Evolutionary conservation across 148 eudicot species (phyloP).

Genomic region (Tetragonia tetragonoides): DNA sequence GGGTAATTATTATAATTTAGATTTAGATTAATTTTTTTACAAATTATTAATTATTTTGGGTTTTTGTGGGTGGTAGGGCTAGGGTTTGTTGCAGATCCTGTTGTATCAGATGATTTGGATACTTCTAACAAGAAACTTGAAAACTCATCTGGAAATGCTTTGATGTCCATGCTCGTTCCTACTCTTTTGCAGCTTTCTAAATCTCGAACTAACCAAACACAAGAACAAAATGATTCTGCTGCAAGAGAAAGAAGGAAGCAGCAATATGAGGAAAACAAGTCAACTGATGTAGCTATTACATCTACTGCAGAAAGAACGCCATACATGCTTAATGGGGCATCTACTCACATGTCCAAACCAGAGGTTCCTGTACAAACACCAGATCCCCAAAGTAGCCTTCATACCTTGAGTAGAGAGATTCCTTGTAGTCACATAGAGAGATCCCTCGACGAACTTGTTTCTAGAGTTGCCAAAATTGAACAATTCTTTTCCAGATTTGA

Average conservation of each 20-base stretch:
- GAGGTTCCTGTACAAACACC: slow-evolving; percentile 24
- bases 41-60: too few relatives aligned
- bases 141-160: slow-evolving; percentile 51
- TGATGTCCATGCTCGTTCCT: slow-evolving; percentile 89
- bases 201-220: slow-evolving; percentile 38
- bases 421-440: slow-evolving; percentile 44
- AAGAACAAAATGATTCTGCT: slow-evolving; percentile 32
- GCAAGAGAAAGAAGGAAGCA: slow-evolving; percentile 20
- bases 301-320: slow-evolving; percentile 22
- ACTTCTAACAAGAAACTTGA: slow-evolving; percentile 31
- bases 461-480: slow-evolving; percentile 71
- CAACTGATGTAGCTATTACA: slow-evolving; percentile 17
- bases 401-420: slow-evolving; percentile 17
- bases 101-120: slow-evolving; percentile 44
- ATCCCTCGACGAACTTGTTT: slow-evolving; percentile 64
- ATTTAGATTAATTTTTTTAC: too few relatives aligned
- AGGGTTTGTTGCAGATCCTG: slow-evolving; percentile 51
- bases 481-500: slow-evolving; percentile 71
- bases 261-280: slow-evolving; percentile 30
- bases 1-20: too few relatives aligned
- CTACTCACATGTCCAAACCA: slow-evolving; percentile 26
- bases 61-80: too few relatives aligned
- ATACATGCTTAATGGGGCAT: slow-evolving; percentile 23
- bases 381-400: slow-evolving; percentile 20
- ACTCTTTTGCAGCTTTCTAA: slow-evolving; percentile 74